Percentiles rank a stretch among this genome's conserved stretches.
Conservation (phyloP, 1,139 yeast species). For the Suhomyces yuchorum region DNA sequence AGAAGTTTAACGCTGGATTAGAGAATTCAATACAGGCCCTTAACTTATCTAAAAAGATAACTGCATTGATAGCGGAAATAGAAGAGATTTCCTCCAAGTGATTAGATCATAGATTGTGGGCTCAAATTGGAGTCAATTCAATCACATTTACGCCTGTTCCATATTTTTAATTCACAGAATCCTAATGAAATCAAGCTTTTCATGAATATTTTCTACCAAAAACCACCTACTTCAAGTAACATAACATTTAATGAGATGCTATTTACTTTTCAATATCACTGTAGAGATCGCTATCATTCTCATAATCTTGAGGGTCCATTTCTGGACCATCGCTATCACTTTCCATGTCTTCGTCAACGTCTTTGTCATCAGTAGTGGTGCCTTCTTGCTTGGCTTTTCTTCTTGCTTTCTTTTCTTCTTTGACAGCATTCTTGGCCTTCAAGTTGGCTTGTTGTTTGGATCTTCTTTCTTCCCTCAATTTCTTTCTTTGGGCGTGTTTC, state of each 20-base stretch:
- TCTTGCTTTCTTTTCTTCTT: constrained; percentile 72
- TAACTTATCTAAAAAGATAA: constrained; percentile 29
- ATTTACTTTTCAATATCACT: constrained; percentile 30
- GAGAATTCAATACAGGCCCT: constrained; percentile 28
- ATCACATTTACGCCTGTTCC: too few relatives aligned
- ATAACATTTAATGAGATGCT: neutral
- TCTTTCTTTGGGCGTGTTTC: constrained; percentile 63
- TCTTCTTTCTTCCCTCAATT: constrained; percentile 70
- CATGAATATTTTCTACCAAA: too few relatives aligned
- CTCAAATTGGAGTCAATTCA: too few relatives aligned
- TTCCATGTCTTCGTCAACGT: constrained; percentile 21
- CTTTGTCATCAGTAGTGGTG: constrained; percentile 26
- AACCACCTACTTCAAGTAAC: neutral
- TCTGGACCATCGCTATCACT: constrained; percentile 34
- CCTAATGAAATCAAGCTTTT: too few relatives aligned
- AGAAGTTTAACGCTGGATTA: constrained; percentile 35
- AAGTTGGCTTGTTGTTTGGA: constrained; percentile 80
- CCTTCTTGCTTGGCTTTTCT: constrained; percentile 59
- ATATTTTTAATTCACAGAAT: neutral
- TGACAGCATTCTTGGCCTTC: constrained; percentile 70
- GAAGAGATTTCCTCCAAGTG: neutral
- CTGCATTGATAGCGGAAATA: constrained; percentile 11
- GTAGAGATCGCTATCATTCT: constrained; percentile 51
- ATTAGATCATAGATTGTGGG: too few relatives aligned
- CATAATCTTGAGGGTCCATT: constrained; percentile 48